Evolutionary conservation across 2,329 filamentous ascomycete species (phyloP), one percentile per base, ranked within the genome.

Genomic region (Leptographium wingfieldii): DNA sequence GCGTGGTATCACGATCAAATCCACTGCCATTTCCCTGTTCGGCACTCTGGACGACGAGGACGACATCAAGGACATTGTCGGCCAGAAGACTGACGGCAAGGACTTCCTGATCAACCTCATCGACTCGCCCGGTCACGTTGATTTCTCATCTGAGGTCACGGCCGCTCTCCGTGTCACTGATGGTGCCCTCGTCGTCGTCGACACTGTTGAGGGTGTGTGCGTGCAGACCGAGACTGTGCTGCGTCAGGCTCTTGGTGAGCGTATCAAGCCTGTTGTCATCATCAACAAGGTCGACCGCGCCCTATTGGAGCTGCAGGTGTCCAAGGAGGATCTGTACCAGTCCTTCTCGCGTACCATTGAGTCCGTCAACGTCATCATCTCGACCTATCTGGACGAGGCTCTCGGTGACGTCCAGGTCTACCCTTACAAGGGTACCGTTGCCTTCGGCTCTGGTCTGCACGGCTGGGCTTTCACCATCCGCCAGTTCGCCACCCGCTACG

Each of bases 211-310:
- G 80, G 94, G 94, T 91, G 95, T 99, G 71, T 99, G 94, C 79
- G 94, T 99, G 76, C 94, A 99, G 85, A 99, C 94, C 74, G 94
- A 99, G 88, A 99, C 94, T 73, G 94, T 99, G 72, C 85, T 99
- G 69, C 92, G 94, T 75, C 94, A 99, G 83, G 92, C 94, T 77
- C 90, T 99, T 70, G 89, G 90, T 85, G 94, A 99, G 87, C 92
- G 94, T 81, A 99, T 99, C 80, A 97, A 97, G 88, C 94, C 94
- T 72, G 92, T 99, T 73, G 85, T 96, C 75, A 88, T 96, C 79
- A 96, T 99, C 86, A 99, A 99, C 91, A 99, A 99, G 88, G 94
- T 99, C 78, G 94, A 99, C 76, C 92, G 94, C 81, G 92, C 94
- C 79, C 90, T 99, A 74, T 91, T 99, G 76, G 94, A 99, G 81